Percentiles rank a stretch among this genome's conserved stretches.
Evolutionary conservation across 495 filamentous ascomycete species (phyloP).

Genomic region (Penicillium waksmanii): DNA sequence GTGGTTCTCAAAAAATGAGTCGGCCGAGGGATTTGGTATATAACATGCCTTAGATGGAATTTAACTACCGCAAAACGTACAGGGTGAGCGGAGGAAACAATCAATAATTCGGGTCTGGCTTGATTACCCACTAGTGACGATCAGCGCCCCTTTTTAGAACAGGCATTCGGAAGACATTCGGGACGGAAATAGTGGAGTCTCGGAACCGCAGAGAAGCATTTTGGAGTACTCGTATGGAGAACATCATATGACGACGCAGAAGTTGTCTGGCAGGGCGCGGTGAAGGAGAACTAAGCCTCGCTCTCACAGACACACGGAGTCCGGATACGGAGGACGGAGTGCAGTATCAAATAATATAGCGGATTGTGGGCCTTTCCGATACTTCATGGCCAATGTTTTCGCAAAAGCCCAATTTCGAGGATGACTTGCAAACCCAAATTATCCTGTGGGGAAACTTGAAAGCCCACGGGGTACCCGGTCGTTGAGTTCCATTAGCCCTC

Average conservation of each 20-base stretch:
- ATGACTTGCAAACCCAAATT: neutral
- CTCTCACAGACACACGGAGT: too few species aligned
- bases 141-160: constrained; percentile 9
- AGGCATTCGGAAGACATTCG: neutral
- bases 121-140: constrained; percentile 2
- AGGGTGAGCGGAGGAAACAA: neutral
- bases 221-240: neutral
- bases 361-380: neutral
- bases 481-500: neutral
- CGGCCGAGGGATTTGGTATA: neutral
- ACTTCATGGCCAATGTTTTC: neutral
- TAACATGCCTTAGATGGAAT: too few species aligned
- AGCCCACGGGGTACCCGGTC: neutral
- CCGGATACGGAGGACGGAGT: too few species aligned
- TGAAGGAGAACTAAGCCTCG: neutral
- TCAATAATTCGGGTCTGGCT: neutral
- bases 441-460: neutral
- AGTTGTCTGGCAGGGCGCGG: neutral
- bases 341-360: too few species aligned
- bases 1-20: too few species aligned
- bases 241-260: neutral
- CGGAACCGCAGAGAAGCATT: neutral
- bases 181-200: neutral
- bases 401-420: neutral
- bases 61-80: neutral